phyloP scores from a whole-genome alignment of 257 asterid species.

The Datura wrightii region DNA sequence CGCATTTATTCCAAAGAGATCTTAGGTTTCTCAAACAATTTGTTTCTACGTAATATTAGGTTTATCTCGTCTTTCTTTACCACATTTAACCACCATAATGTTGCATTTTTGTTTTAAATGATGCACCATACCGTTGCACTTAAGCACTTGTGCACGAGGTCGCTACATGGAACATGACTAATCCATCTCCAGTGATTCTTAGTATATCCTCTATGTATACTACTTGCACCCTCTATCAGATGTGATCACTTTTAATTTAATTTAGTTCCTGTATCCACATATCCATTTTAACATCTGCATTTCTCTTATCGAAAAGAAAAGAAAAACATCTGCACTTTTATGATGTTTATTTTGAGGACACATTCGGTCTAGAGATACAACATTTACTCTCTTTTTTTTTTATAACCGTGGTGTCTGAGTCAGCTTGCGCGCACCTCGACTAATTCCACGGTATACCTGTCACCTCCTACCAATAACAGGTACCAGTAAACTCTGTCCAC shows the following conservation, averaged over 20 bases:
- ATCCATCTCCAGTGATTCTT: not conserved
- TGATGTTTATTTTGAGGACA: not conserved
- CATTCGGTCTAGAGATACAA: not conserved
- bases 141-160: not conserved
- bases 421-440: no score
- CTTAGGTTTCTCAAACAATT: not conserved
- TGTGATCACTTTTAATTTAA: not conserved
- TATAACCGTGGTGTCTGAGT: no score
- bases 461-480: no score
- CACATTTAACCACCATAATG: not conserved
- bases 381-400: not conserved
- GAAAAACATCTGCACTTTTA: not conserved
- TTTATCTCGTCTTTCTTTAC: not conserved
- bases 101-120: not conserved
- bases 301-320: not conserved
- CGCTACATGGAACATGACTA: not conserved
- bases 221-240: not conserved
- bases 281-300: not conserved
- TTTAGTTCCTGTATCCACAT: not conserved
- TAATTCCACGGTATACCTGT: no score
- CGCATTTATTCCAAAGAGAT: not conserved
- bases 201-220: not conserved
- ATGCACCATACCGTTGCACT: not conserved
- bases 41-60: not conserved
- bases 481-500: no score